Conservation (phyloP, 495 filamentous ascomycete species). For the Aspergillus ostianus region DNA sequence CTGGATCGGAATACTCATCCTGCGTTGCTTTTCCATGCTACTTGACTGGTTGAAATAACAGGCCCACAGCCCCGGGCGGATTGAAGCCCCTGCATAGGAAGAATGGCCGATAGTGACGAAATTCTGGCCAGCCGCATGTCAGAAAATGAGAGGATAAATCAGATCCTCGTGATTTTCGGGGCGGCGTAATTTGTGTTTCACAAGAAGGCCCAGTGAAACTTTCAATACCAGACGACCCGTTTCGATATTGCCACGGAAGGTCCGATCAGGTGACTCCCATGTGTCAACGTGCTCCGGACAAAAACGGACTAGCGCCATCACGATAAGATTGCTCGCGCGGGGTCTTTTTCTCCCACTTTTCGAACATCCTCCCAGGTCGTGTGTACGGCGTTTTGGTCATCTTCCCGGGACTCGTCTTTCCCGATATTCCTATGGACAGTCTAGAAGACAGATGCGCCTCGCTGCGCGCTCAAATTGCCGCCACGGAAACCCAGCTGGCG, state of each 20-base stretch:
- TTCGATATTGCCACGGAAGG: background rate
- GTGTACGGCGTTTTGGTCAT: no score
- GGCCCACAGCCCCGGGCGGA: background rate
- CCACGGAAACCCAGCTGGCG: slow-evolving; percentile 38
- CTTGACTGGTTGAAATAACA: background rate
- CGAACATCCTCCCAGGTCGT: background rate
- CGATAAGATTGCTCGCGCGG: background rate
- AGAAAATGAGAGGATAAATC: no score
- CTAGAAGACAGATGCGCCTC: slow-evolving; percentile 38
- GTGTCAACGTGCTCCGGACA: background rate
- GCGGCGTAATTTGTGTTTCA: background rate
- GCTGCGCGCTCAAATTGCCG: slow-evolving; percentile 39
- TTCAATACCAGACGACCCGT: background rate
- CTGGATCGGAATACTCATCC: background rate
- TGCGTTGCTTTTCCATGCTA: background rate
- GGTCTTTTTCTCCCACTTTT: background rate
- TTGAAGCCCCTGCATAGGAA: background rate
- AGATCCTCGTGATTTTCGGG: no score
- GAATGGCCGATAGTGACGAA: background rate
- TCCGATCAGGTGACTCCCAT: background rate
- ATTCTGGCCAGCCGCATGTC: no score
- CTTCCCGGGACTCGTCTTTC: no score
- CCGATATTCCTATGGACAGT: slow-evolving; percentile 12
- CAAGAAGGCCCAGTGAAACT: background rate
- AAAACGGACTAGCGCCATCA: background rate